Conservation (phyloP, 495 filamentous ascomycete species). For the Penicillium goetzii region DNA sequence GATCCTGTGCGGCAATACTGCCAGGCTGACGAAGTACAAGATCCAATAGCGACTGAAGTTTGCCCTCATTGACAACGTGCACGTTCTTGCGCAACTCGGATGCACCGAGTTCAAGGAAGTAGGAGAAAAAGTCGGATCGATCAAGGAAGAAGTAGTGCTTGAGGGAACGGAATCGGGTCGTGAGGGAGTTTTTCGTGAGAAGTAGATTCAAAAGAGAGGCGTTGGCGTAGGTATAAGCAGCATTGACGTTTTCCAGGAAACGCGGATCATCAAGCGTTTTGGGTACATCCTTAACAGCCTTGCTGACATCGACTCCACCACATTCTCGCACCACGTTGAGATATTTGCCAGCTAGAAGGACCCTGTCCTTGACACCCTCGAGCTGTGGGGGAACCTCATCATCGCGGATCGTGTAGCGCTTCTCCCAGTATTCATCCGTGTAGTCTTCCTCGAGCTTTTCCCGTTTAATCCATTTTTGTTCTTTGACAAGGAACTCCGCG, state of each 20-base stretch:
- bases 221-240: slow-evolving; percentile 93
- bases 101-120: slow-evolving; percentile 88
- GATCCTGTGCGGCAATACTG: slow-evolving; percentile 89
- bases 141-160: slow-evolving; percentile 99
- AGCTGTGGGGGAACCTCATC: slow-evolving; percentile 91
- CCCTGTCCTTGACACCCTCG: slow-evolving; percentile 88
- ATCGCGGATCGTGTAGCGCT: slow-evolving; percentile 91
- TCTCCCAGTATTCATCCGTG: slow-evolving; percentile 99
- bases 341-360: slow-evolving; percentile 94
- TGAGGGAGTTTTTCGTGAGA: slow-evolving; percentile 88
- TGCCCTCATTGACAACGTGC: slow-evolving; percentile 84
- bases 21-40: slow-evolving; percentile 93
- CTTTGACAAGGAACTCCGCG: slow-evolving; percentile 90
- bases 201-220: slow-evolving; percentile 89
- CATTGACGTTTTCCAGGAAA: slow-evolving; percentile 94
- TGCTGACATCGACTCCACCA: slow-evolving; percentile 92
- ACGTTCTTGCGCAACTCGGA: slow-evolving; percentile 89
- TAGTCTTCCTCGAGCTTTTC: slow-evolving; percentile 94
- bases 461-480: slow-evolving; percentile 91
- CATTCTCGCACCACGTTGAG: slow-evolving; percentile 97
- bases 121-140: slow-evolving; percentile 95
- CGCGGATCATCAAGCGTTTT: slow-evolving; percentile 86
- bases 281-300: slow-evolving; percentile 84
- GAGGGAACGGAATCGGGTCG: slow-evolving; percentile 80
- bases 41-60: slow-evolving; percentile 92